Evolutionary conservation across 192 early-diverging fungal species (phyloP), one percentile per base, ranked within the genome.

Genomic region (Gigaspora rosea): DNA sequence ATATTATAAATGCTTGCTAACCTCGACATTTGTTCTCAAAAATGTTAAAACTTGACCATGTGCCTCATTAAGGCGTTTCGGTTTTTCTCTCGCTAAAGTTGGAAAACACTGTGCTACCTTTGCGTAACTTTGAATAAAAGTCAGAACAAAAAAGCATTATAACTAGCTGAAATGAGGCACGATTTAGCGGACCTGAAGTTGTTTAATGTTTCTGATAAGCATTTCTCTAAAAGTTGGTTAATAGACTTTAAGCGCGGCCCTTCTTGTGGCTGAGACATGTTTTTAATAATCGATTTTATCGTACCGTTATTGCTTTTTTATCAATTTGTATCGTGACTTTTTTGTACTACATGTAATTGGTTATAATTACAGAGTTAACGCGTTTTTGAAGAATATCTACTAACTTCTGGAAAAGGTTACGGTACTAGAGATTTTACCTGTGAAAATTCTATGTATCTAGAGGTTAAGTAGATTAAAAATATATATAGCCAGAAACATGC

Each of bases 91-190:
- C 9, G 71, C 71, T 58, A 72, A 20, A 18, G 71, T 41, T 8
- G 71, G 71, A 58, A 57, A 72, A 56, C 52, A 54, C 41, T 48
- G 32, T 41, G 71, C 50, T 6, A 72, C 27, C 20, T 72, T 72
- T n/a, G 32, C 52, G n/a, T 58, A 72, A 72, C 71, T 72, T 41
- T 11, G 1, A 41, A 58, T 57, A 16, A 35, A 12, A 10, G 57
- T 35, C 13, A 72, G 8, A 72, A 27, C 4, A 41, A 52, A 54
- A n/a, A n/a, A n/a, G n/a, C n/a, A n/a, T n/a, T 33, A 50, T 50
- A 32, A 70, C 4, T 12, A 52, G 51, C 10, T 41, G 1, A 27
- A n/a, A 8, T 33, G 50, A 15, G 50, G 15, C 8, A 51, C 10
- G 50, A 12, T 35, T 22, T 32, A 51, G 16, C 22, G 22, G 10